These are phyloP conservation scores for Wickerhamiella spandovensis DNA, from an alignment of 805 yeast species.

Conservation along the genomic window DNA sequence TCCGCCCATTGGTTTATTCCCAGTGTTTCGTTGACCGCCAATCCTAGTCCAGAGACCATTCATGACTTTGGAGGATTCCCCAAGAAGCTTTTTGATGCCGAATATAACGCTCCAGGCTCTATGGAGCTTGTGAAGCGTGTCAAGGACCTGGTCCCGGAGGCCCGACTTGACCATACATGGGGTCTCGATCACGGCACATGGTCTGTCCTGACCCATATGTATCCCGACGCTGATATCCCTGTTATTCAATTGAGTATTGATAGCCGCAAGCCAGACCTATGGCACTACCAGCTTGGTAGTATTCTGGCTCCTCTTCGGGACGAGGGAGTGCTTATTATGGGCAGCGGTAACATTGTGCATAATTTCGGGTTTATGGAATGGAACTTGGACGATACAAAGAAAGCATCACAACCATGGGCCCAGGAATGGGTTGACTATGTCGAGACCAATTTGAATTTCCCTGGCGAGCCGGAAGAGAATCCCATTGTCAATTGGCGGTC, in stretches of 20 bases:
- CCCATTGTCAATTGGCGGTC: conserved; percentile 15
- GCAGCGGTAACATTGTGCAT: conserved; percentile 66
- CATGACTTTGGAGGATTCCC: conserved; percentile 17
- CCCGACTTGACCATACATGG: conserved; percentile 8
- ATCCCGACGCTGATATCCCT: conserved; percentile 22
- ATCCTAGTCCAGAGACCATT: conserved; percentile 12
- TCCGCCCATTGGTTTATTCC: conserved; percentile 17
- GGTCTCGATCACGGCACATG: conserved; percentile 19
- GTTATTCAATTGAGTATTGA: conserved; percentile 28
- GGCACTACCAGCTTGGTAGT: conserved; percentile 37
- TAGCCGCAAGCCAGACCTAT: conserved; percentile 28
- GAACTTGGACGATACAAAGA: conserved; percentile 9
- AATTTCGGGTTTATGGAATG: conserved; percentile 25
- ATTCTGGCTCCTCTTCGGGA: conserved; percentile 37
- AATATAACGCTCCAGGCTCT: conserved; percentile 17
- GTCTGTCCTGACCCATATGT: conserved; percentile 16
- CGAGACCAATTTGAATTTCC: conserved; percentile 11
- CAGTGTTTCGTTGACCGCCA: conserved; percentile 9
- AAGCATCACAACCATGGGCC: conserved; percentile 13
- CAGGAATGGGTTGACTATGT: conserved; percentile 29
- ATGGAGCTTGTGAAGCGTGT: conserved; percentile 14
- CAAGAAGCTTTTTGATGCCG: conserved; percentile 10
- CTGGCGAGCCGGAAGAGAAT: conserved; percentile 19
- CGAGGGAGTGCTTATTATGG: conserved; percentile 38
- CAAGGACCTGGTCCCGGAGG: conserved; percentile 4